Base-by-base conservation (phyloP, 257 asterid genomes). In the Nemophila menziesii region DNA sequence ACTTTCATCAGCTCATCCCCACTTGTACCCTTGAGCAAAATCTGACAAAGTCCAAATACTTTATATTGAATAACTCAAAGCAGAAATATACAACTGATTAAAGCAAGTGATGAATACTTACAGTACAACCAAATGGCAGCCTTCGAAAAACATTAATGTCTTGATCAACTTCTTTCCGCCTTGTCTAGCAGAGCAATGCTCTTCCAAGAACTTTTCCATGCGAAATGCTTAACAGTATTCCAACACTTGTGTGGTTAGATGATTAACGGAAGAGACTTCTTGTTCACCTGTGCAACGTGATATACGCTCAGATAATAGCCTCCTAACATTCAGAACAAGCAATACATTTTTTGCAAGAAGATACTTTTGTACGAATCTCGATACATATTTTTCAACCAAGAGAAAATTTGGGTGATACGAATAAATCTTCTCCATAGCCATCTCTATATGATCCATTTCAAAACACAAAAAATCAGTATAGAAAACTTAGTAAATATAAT, bases 231-330 rank as follows among this genome's bases (percentile, higher is more conserved):
- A 92, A 40, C 94, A 82, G 47, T 51, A 73, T 48, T 92, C 94
- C 45, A 82, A 58, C 59, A 69, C 76, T 39, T 78, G 77, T n/a
- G 76, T 47, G 38, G 92, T 64, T 60, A 79, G 79, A 60, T 63
- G 76, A 56, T 82, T 92, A 29, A 79, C 62, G 39, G 92, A 75
- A 49, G 82, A 78, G 48, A 76, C 74, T 49, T 79, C 71, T 53
- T 82, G 85, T 24, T 82, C 89, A 46, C 89, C 92, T 16, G 74
- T 82, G 68, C 94, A 82, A 48, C 94, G 87, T 24, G 94, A 77
- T 57, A 82, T 71, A 44, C 92, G 87, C 72, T 79, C 85, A 55
- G 79, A 70, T 60, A 82, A 87, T 14, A 81, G 82, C 63, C 80
- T 71, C 75, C 76, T 79, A 58, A 82, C 61, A 72, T 82, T 77